Base-by-base conservation (phyloP, 2,329 filamentous ascomycete species). In the Colletotrichum plurivorum region DNA sequence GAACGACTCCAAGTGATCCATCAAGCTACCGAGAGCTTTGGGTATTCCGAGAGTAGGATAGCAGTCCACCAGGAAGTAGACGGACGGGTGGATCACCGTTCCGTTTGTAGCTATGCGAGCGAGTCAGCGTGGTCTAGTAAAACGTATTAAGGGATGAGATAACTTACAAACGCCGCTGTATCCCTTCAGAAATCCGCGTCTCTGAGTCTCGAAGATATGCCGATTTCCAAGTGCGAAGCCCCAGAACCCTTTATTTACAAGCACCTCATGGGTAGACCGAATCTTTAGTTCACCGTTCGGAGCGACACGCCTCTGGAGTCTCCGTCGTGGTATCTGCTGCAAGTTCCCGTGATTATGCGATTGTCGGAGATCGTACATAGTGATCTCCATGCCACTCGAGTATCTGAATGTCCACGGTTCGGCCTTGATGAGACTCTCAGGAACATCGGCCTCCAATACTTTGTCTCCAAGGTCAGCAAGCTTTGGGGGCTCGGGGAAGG, bases 81-180 rank as follows among this genome's bases (percentile, higher is more conserved):
- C 65, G 0, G 69, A 71, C 2, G 69, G 69, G 25, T 71, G 65
- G 2, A 71, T 63, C 9, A 69, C 56, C 2, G 57, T 71, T 8
- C 61, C 57, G 18, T 71, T 57, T 3, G 12, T 10, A 7, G 43
- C 69, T 71, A 20, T 13, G 7, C 7, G 4, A 6, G 5, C 9
- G 18, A 4, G 9, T 54, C 36, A 27, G 54, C 27, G 2, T n/a
- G 15, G 16, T 46, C 15, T 15, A 31, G 8, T 10, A 31, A 31
- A 31, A 31, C 27, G 27, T 31, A 31, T 10, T 31, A 10, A 31
- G 27, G 27, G 27, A 31, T 31, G 7, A 8, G 7, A 31, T 31
- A 31, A 31, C 27, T 31, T 31, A 31, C 7, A 31, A 31, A 31
- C 7, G 7, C 27, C 27, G 2, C 27, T 31, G 7, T 31, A 31